These are phyloP conservation scores for Saprolegnia diclina DNA, from an alignment of 352 stramenopile species.

Conservation along the genomic window DNA sequence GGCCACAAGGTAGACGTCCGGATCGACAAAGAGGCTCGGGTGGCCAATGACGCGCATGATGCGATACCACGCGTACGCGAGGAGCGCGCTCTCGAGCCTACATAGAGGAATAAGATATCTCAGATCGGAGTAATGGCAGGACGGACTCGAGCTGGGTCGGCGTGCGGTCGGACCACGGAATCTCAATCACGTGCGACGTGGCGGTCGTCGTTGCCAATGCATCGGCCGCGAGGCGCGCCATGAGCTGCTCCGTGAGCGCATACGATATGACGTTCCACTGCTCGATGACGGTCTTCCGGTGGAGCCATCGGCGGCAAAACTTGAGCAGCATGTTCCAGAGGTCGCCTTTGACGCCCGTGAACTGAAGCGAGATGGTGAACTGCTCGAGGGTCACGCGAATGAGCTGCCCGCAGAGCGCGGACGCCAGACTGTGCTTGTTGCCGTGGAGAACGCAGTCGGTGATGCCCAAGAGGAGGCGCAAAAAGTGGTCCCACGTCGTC, in stretches of 20 bases:
- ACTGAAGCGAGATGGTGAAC: constrained; percentile 60
- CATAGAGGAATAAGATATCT: neutral
- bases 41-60: constrained; percentile 77
- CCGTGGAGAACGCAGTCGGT: constrained; percentile 73
- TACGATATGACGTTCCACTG: constrained; percentile 78
- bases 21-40: constrained; percentile 69
- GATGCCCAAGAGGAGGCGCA: constrained; percentile 68
- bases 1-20: constrained; percentile 75
- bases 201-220: constrained; percentile 45
- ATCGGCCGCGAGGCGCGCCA: constrained; percentile 51
- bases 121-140: neutral
- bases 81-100: constrained; percentile 55
- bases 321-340: constrained; percentile 78
- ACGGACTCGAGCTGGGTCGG: constrained; percentile 56
- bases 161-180: constrained; percentile 63
- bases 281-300: constrained; percentile 79
- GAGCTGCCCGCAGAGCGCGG: constrained; percentile 66
- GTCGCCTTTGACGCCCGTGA: constrained; percentile 65
- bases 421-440: constrained; percentile 62
- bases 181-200: constrained; percentile 55
- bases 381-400: constrained; percentile 75
- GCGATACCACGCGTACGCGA: constrained; percentile 82
- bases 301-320: constrained; percentile 82
- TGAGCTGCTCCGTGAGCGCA: constrained; percentile 65
- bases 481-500: constrained; percentile 79